Conservation (phyloP, 768 basidiomycete genomes). For the Cystobasidium onofrii region DNA sequence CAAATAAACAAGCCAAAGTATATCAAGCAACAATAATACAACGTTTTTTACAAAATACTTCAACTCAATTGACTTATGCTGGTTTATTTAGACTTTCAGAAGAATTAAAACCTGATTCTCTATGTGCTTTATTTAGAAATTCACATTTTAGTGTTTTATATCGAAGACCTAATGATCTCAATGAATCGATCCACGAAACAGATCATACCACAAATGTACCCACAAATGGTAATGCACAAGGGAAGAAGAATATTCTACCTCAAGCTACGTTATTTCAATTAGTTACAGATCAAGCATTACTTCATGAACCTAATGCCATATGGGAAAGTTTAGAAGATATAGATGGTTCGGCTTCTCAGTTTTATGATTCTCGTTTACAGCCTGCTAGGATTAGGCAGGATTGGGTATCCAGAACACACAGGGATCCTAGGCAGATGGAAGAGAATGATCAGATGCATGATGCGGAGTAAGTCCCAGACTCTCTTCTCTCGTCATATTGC, state of each 20-base stretch:
- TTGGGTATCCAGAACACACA: slow-evolving; percentile 33
- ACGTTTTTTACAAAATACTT: slow-evolving; percentile 54
- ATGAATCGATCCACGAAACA: neutral
- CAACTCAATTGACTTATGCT: slow-evolving; percentile 78
- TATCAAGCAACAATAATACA: slow-evolving; percentile 46
- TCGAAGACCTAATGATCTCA: slow-evolving; percentile 42
- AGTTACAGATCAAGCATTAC: slow-evolving; percentile 75
- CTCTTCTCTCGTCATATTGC: neutral
- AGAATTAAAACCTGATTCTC: slow-evolving; percentile 50
- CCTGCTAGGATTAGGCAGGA: slow-evolving; percentile 55
- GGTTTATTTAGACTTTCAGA: slow-evolving; percentile 71
- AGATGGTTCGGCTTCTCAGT: slow-evolving; percentile 67
- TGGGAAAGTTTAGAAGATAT: slow-evolving; percentile 89
- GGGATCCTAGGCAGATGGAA: slow-evolving; percentile 46
- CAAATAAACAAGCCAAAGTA: slow-evolving; percentile 13
- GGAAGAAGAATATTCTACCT: neutral
- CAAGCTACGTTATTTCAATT: slow-evolving; percentile 63
- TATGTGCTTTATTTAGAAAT: slow-evolving; percentile 83
- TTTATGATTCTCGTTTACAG: slow-evolving; percentile 65
- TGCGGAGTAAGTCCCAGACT: slow-evolving; percentile 53
- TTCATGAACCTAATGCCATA: slow-evolving; percentile 66
- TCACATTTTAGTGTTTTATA: slow-evolving; percentile 83
- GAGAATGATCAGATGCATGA: slow-evolving; percentile 37
- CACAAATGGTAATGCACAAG: neutral
- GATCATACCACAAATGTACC: neutral